These are phyloP conservation scores for Trichoderma sp. DNA, from an alignment of 2,329 filamentous ascomycete genomes.

Conservation along the genomic window DNA sequence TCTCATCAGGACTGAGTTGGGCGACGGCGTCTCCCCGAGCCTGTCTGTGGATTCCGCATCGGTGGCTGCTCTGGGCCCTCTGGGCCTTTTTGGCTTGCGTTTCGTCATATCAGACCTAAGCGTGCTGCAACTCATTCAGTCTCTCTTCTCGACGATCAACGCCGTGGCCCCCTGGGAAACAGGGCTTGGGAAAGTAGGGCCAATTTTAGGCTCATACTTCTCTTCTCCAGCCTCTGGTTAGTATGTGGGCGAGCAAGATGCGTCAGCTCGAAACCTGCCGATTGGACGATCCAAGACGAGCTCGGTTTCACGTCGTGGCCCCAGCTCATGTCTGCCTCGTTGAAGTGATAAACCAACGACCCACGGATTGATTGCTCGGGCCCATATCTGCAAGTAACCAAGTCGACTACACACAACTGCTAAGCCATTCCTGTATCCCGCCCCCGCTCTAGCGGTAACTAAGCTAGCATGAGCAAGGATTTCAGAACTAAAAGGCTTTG, in stretches of 20 bases:
- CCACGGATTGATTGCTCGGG: constrained; percentile 12
- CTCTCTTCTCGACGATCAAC: constrained; percentile 1
- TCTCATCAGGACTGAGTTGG: not conserved
- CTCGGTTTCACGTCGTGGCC: constrained; percentile 23
- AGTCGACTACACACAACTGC: not conserved
- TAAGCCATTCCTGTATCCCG: constrained; percentile 5
- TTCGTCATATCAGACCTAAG: not conserved
- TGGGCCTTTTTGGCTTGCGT: not conserved
- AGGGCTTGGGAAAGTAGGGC: not conserved
- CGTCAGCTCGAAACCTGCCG: not conserved
- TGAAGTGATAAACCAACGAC: constrained; percentile 18
- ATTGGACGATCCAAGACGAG: constrained; percentile 16
- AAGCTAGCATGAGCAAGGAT: constrained; percentile 11
- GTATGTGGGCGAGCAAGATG: not conserved
- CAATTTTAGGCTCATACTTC: not conserved
- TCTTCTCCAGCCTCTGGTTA: not conserved
- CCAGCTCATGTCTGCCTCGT: constrained; percentile 20
- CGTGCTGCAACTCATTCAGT: not conserved
- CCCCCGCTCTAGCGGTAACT: constrained; percentile 14
- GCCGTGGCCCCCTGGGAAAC: not conserved
- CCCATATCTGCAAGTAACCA: constrained; percentile 14
- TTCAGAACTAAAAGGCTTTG: not conserved
- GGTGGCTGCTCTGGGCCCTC: not conserved
- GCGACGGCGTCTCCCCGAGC: not conserved
- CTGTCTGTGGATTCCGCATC: not conserved